phyloP scores from a whole-genome alignment of 306 rosid genomes.

The Trifolium subterraneum region DNA sequence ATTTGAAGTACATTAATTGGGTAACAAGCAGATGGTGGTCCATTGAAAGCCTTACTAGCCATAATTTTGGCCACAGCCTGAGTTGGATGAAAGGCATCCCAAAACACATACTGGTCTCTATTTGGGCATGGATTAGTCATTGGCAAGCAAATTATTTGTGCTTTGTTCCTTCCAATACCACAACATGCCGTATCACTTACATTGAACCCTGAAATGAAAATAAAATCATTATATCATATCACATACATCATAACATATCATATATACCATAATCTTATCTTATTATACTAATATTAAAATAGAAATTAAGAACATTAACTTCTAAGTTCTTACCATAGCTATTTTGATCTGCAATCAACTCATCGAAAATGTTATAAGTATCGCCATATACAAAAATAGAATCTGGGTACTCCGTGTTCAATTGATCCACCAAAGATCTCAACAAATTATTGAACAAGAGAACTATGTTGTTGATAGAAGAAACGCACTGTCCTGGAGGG shows the following conservation, averaged over 20 bases:
- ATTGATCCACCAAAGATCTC: constrained; percentile 46
- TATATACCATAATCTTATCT: neutral
- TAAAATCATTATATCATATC: neutral
- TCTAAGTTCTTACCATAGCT: constrained; percentile 43
- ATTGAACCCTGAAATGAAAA: constrained; percentile 33
- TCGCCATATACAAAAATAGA: constrained; percentile 48
- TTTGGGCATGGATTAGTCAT: constrained; percentile 26
- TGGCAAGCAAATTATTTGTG: constrained; percentile 48
- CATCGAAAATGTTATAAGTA: constrained; percentile 13
- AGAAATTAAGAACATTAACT: constrained; percentile 2
- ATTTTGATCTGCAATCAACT: constrained; percentile 26
- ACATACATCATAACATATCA: neutral
- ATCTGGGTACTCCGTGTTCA: constrained; percentile 25
- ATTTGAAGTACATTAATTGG: constrained; percentile 48
- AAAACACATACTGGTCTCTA: constrained; percentile 50
- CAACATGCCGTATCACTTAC: constrained; percentile 48
- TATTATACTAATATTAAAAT: neutral
- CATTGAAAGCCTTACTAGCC: constrained; percentile 35
- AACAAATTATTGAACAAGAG: constrained; percentile 38
- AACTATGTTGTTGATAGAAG: constrained; percentile 30
- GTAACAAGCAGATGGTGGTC: constrained; percentile 41
- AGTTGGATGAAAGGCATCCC: constrained; percentile 54
- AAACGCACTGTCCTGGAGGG: constrained; percentile 31
- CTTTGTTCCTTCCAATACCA: constrained; percentile 48
- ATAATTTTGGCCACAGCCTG: constrained; percentile 38